Conservation (phyloP, 345 rosid species). For the Cardiospermum halicacabum region DNA sequence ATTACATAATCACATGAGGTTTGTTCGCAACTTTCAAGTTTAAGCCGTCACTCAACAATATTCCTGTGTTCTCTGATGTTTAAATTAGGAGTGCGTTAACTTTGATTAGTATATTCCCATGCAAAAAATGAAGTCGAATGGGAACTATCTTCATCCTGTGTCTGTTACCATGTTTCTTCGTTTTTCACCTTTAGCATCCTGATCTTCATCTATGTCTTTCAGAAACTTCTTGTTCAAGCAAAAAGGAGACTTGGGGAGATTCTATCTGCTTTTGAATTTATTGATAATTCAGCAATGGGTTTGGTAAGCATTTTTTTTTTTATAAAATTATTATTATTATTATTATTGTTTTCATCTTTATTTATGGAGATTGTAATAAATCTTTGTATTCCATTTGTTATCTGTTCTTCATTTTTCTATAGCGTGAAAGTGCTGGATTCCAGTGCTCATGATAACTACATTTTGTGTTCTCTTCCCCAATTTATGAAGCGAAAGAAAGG, state of each 20-base stretch:
- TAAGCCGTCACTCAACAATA: background rate
- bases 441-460: background rate
- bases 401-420: background rate
- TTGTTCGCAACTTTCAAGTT: background rate
- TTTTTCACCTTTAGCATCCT: conserved; percentile 1
- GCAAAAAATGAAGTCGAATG: background rate
- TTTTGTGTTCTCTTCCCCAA: background rate
- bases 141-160: conserved; percentile 3
- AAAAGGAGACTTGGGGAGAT: conserved; percentile 90
- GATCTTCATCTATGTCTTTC: conserved; percentile 16
- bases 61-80: background rate
- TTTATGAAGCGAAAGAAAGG: background rate
- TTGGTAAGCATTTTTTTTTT: conserved; percentile 45
- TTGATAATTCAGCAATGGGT: conserved; percentile 72
- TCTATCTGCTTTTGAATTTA: conserved; percentile 87
- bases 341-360: background rate
- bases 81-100: background rate
- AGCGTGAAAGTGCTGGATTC: background rate
- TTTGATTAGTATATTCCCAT: background rate
- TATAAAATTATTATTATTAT: too few relatives aligned
- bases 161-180: background rate
- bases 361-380: background rate
- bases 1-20: background rate
- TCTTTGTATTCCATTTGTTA: background rate
- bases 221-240: conserved; percentile 85